Evolutionary conservation across 768 basidiomycete genomes (phyloP), one percentile per base, ranked within the genome.

Genomic region (Amylocystis lapponica): DNA sequence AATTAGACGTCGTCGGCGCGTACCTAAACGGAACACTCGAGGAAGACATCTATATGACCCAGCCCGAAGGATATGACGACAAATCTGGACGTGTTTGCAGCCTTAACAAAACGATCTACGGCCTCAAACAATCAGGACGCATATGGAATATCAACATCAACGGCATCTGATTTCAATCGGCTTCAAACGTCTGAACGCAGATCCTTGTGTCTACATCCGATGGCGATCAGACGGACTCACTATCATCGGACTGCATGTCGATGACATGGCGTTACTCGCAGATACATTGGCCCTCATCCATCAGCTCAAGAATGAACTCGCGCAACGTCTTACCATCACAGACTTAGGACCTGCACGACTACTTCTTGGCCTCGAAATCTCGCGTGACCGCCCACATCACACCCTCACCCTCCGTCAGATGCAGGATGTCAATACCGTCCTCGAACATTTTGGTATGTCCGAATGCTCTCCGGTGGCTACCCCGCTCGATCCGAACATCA

Each of bases 41-140:
- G 25, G 49, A 62, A 17, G 52, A 53, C 5, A 68, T 76, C 27
- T 75, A 66, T 53, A 72, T 76, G 69, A 22, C 58, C 7, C 64
- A 69, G 42, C 66, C 69, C 0, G 59, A 58, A 0, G 61, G 65
- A 0, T 52, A 36, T 39, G 36, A 50, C 0, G 58, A 60, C 12
- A 65, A 58, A 25, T 33, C 41, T 14, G 26, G 37, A n/a, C 48
- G 41, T 0, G 36, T 39, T 35, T 27, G 22, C 25, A 17, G 30
- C 31, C 27, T 48, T 1, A 2, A 16, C 13, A 3, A 60, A 62
- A 39, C 46, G 0, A 44, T 67, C 11, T 67, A 67, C 43, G 62
- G 66, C 0, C 57, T 67, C 4, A 61, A 63, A 36, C 66, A 66
- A 41, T 46, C 60, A 7, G 57, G 56, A 2, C 52, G 51, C 9